Conservation (phyloP, 78 protist genomes). For the Bodo saltans region DNA sequence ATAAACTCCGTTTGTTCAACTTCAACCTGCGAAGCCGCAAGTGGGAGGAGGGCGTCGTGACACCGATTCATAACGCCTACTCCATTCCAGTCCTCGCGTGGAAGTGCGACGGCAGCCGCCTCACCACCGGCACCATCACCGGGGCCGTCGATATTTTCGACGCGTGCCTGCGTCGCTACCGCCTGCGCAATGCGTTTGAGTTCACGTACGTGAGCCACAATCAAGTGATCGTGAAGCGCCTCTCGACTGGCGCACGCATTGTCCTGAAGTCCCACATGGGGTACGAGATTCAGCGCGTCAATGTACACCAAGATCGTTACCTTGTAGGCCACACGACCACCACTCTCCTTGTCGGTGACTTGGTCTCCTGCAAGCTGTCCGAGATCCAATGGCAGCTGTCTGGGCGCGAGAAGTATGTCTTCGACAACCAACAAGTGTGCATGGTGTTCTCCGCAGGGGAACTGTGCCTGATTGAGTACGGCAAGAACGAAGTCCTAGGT, state of each 20-base stretch:
- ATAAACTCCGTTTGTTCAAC: conserved; percentile 49
- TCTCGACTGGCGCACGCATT: conserved; percentile 44
- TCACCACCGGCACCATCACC: conserved; percentile 42
- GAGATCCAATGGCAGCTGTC: conserved; percentile 54
- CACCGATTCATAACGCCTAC: conserved; percentile 47
- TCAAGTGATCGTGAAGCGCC: conserved; percentile 66
- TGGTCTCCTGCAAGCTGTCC: conserved; percentile 48
- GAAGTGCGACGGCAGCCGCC: conserved; percentile 67
- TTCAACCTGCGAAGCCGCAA: conserved; percentile 24
- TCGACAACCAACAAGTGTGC: conserved; percentile 58
- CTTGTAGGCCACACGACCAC: conserved; percentile 61
- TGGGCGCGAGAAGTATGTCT: conserved; percentile 64
- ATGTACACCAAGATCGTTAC: conserved; percentile 63
- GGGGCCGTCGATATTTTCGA: conserved; percentile 74
- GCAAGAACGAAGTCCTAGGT: conserved; percentile 56
- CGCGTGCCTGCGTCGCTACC: conserved; percentile 59
- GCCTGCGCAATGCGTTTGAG: conserved; percentile 65
- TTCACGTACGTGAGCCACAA: conserved; percentile 59
- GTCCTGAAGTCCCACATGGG: conserved; percentile 59
- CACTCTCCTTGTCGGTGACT: conserved; percentile 70
- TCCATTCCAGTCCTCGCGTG: conserved; percentile 54
- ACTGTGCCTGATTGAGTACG: conserved; percentile 76
- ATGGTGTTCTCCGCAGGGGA: conserved; percentile 77
- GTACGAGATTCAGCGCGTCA: conserved; percentile 61
- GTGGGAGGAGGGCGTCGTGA: conserved; percentile 60